Conservation (phyloP, 2,329 filamentous ascomycete species). For the Cytospora schulzeri region DNA sequence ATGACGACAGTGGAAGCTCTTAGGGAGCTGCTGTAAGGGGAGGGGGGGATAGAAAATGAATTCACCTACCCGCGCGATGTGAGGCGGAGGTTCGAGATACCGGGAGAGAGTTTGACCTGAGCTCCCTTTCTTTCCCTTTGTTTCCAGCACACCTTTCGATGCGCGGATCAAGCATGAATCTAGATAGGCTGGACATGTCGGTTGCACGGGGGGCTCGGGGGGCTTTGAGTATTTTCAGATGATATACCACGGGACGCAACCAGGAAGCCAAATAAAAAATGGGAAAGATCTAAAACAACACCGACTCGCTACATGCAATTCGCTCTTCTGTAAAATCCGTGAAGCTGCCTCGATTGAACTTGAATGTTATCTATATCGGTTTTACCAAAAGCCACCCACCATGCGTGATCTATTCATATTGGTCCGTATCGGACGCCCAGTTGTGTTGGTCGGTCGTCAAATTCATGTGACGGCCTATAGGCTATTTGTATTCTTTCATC, state of each 20-base stretch:
- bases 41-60: neutral
- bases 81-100: neutral
- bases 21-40: neutral
- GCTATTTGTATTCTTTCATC: neutral
- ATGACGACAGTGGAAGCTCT: neutral
- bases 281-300: neutral
- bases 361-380: neutral
- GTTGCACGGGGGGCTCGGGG: neutral
- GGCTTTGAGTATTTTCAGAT: conserved; percentile 3
- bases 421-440: neutral
- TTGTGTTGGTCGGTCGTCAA: neutral
- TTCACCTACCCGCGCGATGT: neutral
- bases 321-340: neutral
- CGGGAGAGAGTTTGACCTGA: neutral
- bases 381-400: neutral
- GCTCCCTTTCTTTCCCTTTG: conserved; percentile 2
- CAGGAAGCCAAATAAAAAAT: neutral
- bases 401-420: neutral
- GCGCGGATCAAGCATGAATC: conserved; percentile 1
- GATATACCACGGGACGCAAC: conserved; percentile 9
- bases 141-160: neutral
- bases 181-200: conserved; percentile 1
- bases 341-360: neutral
- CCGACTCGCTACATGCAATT: neutral
- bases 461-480: neutral